Conservation (phyloP, 1,284 basidiomycete genomes). For the Cutaneotrichosporon cyanovorans region DNA sequence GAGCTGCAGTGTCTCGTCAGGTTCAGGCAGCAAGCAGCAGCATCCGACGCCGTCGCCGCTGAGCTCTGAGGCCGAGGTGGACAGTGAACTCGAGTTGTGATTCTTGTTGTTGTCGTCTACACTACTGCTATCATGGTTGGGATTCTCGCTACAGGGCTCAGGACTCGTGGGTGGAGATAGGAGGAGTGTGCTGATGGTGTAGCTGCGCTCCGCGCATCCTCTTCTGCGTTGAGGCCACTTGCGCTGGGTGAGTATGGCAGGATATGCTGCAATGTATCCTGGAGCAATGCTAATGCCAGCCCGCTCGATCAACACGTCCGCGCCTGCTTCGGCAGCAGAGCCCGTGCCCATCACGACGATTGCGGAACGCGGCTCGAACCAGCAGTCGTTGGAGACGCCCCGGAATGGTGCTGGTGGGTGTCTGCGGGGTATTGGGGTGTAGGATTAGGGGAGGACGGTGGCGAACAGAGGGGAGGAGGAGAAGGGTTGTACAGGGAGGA, state of each 20-base stretch:
- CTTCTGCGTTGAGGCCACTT: constrained; percentile 32
- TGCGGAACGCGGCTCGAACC: constrained; percentile 71
- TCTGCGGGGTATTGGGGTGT: background rate
- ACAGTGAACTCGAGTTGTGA: no score
- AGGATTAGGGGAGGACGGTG: background rate
- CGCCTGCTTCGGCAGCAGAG: constrained; percentile 32
- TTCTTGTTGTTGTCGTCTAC: no score
- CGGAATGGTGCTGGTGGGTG: constrained; percentile 76
- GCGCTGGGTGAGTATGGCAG: constrained; percentile 12
- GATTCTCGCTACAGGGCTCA: constrained; percentile 29
- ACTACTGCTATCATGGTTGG: constrained; percentile 30
- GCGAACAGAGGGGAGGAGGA: background rate
- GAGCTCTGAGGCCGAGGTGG: no score
- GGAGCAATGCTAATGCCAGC: background rate
- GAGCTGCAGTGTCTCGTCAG: no score
- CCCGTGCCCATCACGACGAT: constrained; percentile 43
- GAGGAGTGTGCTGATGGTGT: background rate
- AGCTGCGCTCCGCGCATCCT: constrained; percentile 22
- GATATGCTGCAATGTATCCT: background rate
- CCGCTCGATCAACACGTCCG: constrained; percentile 29
- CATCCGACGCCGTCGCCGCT: no score
- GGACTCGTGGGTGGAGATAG: constrained; percentile 21
- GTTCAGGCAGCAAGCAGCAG: no score
- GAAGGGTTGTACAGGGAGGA: no score
- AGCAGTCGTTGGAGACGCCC: constrained; percentile 77